Evolutionary conservation across 75 land plant genomes (phyloP).

Genomic region (Chamaecyparis obtusa): DNA sequence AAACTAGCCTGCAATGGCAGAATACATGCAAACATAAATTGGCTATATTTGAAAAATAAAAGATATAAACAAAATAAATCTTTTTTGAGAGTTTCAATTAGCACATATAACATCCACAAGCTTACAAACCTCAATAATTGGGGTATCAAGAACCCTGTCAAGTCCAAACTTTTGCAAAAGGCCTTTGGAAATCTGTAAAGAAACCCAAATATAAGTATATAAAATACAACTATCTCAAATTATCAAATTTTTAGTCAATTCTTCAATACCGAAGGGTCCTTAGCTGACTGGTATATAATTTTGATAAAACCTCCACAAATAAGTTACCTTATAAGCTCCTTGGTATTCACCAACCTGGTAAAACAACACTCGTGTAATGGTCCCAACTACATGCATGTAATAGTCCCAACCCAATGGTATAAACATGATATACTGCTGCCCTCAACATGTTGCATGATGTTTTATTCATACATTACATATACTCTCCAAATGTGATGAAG

Average conservation of each 20-base stretch:
- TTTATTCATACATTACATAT: no score
- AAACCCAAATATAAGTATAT: not conserved
- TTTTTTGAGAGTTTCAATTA: not conserved
- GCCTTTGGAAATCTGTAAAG: conserved; percentile 71
- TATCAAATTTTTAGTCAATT: not conserved
- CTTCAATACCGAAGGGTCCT: not conserved
- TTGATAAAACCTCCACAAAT: not conserved
- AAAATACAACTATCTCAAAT: not conserved
- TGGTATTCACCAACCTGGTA: conserved; percentile 92
- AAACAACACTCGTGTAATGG: conserved; percentile 5
- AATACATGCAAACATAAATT: conserved; percentile 7
- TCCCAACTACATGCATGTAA: no score
- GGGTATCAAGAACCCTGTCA: conserved; percentile 86
- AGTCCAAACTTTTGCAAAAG: conserved; percentile 86
- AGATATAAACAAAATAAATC: not conserved
- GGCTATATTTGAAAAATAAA: not conserved
- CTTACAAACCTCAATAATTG: conserved; percentile 76
- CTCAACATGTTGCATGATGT: no score
- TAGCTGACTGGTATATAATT: not conserved
- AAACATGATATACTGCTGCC: no score
- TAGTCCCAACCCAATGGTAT: no score
- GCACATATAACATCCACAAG: not conserved
- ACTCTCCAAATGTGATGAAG: no score
- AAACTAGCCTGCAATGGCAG: conserved; percentile 77
- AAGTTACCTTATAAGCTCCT: conserved; percentile 90